Percentiles rank a stretch among this genome's conserved stretches.
Conservation (phyloP, 2,329 filamentous ascomycete species). For the Dactylonectria macrodidyma region DNA sequence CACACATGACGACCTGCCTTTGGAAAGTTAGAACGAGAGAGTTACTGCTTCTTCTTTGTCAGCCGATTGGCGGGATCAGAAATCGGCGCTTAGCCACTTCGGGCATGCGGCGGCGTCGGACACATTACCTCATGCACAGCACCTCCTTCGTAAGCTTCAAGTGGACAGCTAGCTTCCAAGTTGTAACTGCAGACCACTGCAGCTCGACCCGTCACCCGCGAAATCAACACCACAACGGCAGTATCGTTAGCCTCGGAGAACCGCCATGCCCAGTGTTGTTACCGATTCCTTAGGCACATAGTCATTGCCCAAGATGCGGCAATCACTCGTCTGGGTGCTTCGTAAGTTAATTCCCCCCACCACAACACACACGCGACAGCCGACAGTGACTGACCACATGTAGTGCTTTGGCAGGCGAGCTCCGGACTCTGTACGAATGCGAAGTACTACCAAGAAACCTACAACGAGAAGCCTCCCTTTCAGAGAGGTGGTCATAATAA, state of each 20-base stretch:
- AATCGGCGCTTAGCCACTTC: conserved; percentile 27
- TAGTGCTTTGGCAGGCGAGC: conserved; percentile 65
- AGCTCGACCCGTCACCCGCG: conserved; percentile 35
- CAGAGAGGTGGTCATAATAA: conserved; percentile 48
- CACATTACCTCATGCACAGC: conserved; percentile 49
- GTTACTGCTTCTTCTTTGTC: conserved; percentile 15
- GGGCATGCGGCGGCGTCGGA: conserved; percentile 10
- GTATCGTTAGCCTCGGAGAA: conserved; percentile 31
- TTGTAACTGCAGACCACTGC: conserved; percentile 37
- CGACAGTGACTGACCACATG: conserved; percentile 45
- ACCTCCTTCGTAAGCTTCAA: conserved; percentile 38
- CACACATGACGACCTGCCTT: too few species aligned
- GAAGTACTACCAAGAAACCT: conserved; percentile 54
- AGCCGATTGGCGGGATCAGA: conserved; percentile 8
- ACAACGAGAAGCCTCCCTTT: conserved; percentile 47
- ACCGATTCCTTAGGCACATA: conserved; percentile 50
- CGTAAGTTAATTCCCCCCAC: conserved; percentile 49
- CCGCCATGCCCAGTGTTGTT: conserved; percentile 50
- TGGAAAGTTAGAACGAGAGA: not conserved
- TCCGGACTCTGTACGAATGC: conserved; percentile 56
- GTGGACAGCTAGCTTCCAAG: conserved; percentile 51
- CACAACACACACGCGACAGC: conserved; percentile 41
- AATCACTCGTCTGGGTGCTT: conserved; percentile 58
- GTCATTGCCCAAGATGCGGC: conserved; percentile 58
- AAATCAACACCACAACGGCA: conserved; percentile 40